These are phyloP conservation scores for Alternaria brassicicola DNA, from an alignment of 2,329 filamentous ascomycete species.

Conservation along the genomic window DNA sequence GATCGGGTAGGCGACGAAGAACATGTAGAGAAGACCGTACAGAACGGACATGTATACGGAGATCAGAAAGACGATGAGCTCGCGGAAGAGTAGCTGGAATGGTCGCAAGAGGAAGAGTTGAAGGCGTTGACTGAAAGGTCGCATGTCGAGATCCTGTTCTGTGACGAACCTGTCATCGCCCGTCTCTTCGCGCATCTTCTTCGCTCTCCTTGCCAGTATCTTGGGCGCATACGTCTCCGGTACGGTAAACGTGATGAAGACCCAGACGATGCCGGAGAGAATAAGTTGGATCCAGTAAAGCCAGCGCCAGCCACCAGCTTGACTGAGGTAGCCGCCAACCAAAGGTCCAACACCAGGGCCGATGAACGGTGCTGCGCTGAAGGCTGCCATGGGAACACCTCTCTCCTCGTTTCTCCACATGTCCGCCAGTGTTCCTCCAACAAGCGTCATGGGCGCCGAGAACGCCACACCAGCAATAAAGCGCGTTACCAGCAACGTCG, in stretches of 20 bases:
- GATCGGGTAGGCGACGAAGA: conserved; percentile 64
- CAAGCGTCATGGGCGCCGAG: conserved; percentile 84
- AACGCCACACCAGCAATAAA: conserved; percentile 83
- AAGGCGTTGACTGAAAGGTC: conserved; percentile 71
- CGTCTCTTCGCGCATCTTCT: conserved; percentile 72
- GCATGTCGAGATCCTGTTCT: conserved; percentile 77
- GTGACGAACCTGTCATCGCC: conserved; percentile 73
- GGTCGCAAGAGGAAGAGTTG: conserved; percentile 78
- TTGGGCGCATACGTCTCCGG: conserved; percentile 87
- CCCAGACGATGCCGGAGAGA: conserved; percentile 70
- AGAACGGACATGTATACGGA: conserved; percentile 85
- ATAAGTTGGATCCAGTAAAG: conserved; percentile 89
- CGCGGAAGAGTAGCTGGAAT: conserved; percentile 82
- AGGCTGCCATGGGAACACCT: conserved; percentile 85
- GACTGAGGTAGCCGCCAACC: conserved; percentile 73
- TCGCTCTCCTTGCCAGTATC: conserved; percentile 72
- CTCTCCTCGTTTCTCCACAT: conserved; percentile 85
- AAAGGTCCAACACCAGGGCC: conserved; percentile 72
- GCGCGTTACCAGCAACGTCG: conserved; percentile 75
- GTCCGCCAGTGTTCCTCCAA: conserved; percentile 82
- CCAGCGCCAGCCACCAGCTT: conserved; percentile 78
- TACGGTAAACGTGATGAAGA: conserved; percentile 84
- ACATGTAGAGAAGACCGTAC: conserved; percentile 75
- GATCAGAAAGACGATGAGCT: conserved; percentile 85
- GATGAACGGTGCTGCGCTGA: conserved; percentile 81